Evolutionary conservation across 257 asterid genomes (phyloP).

Genomic region (Cynanchum wilfordii): DNA sequence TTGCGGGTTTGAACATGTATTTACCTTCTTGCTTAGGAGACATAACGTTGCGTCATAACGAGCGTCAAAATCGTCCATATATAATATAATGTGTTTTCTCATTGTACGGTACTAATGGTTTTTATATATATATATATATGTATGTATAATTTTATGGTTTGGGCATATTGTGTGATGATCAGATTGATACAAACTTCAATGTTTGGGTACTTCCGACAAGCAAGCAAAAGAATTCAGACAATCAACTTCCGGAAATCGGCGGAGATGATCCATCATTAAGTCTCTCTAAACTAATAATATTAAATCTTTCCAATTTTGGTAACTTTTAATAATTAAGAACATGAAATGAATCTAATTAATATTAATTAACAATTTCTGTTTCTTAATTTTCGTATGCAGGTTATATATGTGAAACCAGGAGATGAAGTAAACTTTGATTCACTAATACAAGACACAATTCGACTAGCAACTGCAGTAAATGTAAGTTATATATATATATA

Average conservation of each 20-base stretch:
- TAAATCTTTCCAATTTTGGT: not conserved
- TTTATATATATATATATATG: too few relatives aligned
- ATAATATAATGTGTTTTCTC: too few relatives aligned
- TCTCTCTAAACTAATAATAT: not conserved
- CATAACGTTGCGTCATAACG: too few relatives aligned
- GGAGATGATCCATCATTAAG: constrained; percentile 80
- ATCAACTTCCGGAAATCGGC: constrained; percentile 55
- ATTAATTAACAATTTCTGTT: not conserved
- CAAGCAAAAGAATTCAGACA: constrained; percentile 25
- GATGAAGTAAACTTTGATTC: constrained; percentile 75
- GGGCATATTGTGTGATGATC: not conserved
- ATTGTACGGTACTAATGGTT: too few relatives aligned
- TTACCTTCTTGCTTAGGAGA: too few relatives aligned
- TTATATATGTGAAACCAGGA: constrained; percentile 85
- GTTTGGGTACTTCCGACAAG: constrained; percentile 77
- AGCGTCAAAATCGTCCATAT: too few relatives aligned
- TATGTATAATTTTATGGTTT: too few relatives aligned
- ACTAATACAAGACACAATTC: constrained; percentile 61
- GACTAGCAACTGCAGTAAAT: constrained; percentile 59
- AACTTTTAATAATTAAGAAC: not conserved
- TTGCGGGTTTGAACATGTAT: too few relatives aligned
- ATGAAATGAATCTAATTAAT: not conserved
- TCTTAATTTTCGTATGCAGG: constrained; percentile 34
- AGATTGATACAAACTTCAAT: constrained; percentile 64
- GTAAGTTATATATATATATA: constrained; percentile 25